Base-by-base conservation (phyloP, 129 eudicot genomes). In the Flaveria brownii region DNA sequence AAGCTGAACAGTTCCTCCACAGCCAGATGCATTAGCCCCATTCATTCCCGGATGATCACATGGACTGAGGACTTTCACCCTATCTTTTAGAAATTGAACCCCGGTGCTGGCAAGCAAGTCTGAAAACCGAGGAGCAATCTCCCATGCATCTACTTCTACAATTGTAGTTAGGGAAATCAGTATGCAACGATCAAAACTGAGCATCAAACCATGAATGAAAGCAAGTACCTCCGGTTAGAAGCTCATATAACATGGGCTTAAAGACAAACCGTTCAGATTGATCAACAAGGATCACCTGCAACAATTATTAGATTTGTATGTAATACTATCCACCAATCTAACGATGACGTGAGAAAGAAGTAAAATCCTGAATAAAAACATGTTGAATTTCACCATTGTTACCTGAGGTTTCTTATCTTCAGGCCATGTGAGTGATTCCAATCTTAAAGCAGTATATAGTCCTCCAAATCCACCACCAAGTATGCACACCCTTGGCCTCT, bases 391-490 rank as follows among this genome's bases (percentile, higher is more conserved):
- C 74, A 72, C 9, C 49, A 56, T 39, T 25, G 41, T 75, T 83
- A 95, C 99, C 89, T 95, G 97, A 62, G 99, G 99, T 68, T 86
- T 95, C 85, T 91, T 95, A 76, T 87, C 97, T 87, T 91, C 92
- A 70, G 97, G 92, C 99, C 99, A 95, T 43, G 84, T 87, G 81
- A 95, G 99, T 61, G 99, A 95, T 76, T 95, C 96, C 57, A 95
- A 84, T 86, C 99, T 87, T 72, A 95, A 73, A 80, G 99, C 96
- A 26, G 99, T 95, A 78, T 95, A 95, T 28, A 95, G 84, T 74
- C 99, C 99, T 80, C 99, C 99, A 75, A 95, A 95, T 72, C 99
- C 99, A 61, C 99, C 99, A 87, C 99, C 99, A 73, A 95, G 81
- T 77, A 95, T 89, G 89, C 99, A 95, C 60, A 95, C 94, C 81